Evolutionary conservation across 139 green algal species (phyloP).

Genomic region (Closterium sp.): DNA sequence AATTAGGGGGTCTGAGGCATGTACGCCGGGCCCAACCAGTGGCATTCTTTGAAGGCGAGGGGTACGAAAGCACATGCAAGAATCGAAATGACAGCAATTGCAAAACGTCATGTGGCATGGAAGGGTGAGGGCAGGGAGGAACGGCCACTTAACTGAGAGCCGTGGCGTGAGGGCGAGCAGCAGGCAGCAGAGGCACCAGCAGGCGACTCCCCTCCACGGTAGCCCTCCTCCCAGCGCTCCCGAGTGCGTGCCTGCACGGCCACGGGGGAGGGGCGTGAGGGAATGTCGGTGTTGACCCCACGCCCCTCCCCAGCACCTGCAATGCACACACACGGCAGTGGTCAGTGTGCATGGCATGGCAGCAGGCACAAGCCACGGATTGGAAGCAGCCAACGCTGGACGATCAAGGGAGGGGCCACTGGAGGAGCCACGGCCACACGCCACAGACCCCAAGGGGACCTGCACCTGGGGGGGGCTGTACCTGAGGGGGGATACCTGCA

Average conservation of each 20-base stretch:
- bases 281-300: background rate
- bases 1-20: background rate
- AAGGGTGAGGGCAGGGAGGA: background rate
- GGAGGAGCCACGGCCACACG: no score
- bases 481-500: no score
- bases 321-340: background rate
- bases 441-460: no score
- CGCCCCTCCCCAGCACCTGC: background rate
- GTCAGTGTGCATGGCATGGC: background rate
- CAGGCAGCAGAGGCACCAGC: background rate
- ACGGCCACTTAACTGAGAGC: background rate
- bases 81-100: background rate
- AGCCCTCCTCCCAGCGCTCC: background rate
- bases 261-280: background rate
- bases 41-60: background rate
- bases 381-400: background rate
- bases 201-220: background rate
- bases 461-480: no score
- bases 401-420: background rate
- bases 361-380: background rate
- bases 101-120: background rate
- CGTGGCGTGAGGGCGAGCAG: background rate
- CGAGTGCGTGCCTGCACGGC: background rate
- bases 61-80: background rate
- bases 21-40: background rate